A percentile compares a stretch with the other conserved stretches of the same genome.
Conservation (phyloP, 2,329 filamentous ascomycete genomes). For the Ramularia endophylla region DNA sequence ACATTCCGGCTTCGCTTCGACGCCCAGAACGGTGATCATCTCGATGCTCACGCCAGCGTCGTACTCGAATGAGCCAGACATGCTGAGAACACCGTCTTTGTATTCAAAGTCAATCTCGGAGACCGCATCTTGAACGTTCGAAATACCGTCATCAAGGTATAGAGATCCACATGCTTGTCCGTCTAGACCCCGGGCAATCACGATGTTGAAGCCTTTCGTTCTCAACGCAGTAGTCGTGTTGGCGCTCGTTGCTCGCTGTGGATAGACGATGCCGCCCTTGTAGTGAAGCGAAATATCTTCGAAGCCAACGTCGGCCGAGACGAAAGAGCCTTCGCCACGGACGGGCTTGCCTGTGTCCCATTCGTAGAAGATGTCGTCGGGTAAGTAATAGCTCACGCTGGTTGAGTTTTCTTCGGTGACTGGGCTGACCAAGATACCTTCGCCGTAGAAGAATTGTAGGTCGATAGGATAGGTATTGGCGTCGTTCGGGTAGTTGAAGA, state of each 20-base stretch:
- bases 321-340: constrained; percentile 39
- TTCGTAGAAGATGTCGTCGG: constrained; percentile 54
- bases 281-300: constrained; percentile 61
- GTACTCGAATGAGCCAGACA: constrained; percentile 52
- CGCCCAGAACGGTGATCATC: constrained; percentile 7
- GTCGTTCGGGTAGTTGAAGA: constrained; percentile 62
- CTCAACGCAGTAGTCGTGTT: constrained; percentile 60
- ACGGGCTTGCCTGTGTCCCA: constrained; percentile 47
- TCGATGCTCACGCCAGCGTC: constrained; percentile 17
- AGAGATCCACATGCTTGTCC: constrained; percentile 61
- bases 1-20: constrained; percentile 15
- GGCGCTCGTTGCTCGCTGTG: constrained; percentile 48
- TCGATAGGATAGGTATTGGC: constrained; percentile 46
- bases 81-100: constrained; percentile 44
- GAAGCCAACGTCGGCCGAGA: constrained; percentile 41
- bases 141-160: constrained; percentile 73
- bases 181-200: constrained; percentile 59
- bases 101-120: constrained; percentile 57
- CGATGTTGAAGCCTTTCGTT: constrained; percentile 60
- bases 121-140: constrained; percentile 51
- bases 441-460: constrained; percentile 55
- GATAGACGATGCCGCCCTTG: constrained; percentile 58
- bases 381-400: constrained; percentile 50
- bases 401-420: constrained; percentile 49
- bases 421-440: constrained; percentile 50